Conservation (phyloP, 2,329 filamentous ascomycete genomes). For the Dactylella cylindrospora region DNA sequence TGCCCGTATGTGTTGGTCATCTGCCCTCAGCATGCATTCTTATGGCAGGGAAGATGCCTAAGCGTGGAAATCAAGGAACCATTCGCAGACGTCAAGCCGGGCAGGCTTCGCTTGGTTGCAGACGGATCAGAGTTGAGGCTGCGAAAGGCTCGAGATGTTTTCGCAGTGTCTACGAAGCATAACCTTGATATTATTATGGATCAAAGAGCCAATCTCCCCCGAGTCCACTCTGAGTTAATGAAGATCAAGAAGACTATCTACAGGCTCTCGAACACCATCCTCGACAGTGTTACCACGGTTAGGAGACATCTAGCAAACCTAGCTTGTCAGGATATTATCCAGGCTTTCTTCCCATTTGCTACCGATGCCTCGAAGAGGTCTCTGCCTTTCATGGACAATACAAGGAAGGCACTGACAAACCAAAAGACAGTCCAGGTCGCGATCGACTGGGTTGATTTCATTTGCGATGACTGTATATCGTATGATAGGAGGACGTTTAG, state of each 20-base stretch:
- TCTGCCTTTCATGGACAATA: constrained; percentile 91
- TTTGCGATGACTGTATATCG: constrained; percentile 93
- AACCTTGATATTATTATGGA: constrained; percentile 88
- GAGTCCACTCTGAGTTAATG: constrained; percentile 85
- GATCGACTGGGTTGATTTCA: constrained; percentile 96
- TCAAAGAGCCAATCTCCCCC: constrained; percentile 86
- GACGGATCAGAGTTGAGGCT: constrained; percentile 80
- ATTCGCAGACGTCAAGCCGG: constrained; percentile 79
- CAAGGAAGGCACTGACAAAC: constrained; percentile 94
- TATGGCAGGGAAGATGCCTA: constrained; percentile 79
- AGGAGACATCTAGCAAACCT: constrained; percentile 78
- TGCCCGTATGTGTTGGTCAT: constrained; percentile 85
- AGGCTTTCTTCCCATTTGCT: constrained; percentile 98
- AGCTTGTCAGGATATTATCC: constrained; percentile 91
- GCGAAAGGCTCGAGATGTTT: constrained; percentile 73
- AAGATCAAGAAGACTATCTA: constrained; percentile 95
- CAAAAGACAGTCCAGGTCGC: constrained; percentile 89
- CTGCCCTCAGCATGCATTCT: constrained; percentile 73
- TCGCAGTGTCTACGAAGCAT: constrained; percentile 75
- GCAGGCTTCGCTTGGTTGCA: constrained; percentile 83
- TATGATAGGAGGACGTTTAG: constrained; percentile 94
- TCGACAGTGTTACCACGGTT: constrained; percentile 96
- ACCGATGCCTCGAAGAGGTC: constrained; percentile 97
- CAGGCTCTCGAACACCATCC: constrained; percentile 95
- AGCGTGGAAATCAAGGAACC: constrained; percentile 72